Percentiles rank a stretch among this genome's conserved stretches.
Evolutionary conservation across 805 yeast genomes (phyloP).

Genomic region (Wickerhamiella slavikovae): DNA sequence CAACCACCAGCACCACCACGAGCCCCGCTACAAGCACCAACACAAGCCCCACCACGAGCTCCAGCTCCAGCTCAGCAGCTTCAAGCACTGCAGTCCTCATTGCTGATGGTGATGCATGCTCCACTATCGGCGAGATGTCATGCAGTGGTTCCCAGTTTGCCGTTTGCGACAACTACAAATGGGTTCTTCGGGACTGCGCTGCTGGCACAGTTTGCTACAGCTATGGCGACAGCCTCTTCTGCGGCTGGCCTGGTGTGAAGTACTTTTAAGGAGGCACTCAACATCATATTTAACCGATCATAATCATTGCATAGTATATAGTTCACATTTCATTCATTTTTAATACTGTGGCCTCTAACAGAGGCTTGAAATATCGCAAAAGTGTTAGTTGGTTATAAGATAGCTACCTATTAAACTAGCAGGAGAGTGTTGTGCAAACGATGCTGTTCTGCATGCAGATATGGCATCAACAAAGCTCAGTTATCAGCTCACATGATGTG

Average conservation of each 20-base stretch:
- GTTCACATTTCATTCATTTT: not conserved
- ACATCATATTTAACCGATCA: not conserved
- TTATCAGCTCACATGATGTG: slow-evolving; percentile 11
- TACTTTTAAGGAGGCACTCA: no score
- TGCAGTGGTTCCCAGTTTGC: slow-evolving; percentile 14
- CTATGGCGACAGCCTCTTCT: slow-evolving; percentile 9
- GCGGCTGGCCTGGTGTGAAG: slow-evolving; percentile 12
- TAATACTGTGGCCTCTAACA: slow-evolving; percentile 1
- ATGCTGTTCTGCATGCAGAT: no score
- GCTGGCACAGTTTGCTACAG: slow-evolving; percentile 14
- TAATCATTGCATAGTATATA: not conserved
- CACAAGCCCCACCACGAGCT: not conserved
- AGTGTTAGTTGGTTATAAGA: not conserved
- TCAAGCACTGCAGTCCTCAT: not conserved
- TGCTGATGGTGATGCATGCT: slow-evolving; percentile 10
- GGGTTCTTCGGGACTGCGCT: slow-evolving; percentile 16
- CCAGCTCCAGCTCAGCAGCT: not conserved
- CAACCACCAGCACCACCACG: not conserved
- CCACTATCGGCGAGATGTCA: slow-evolving; percentile 11
- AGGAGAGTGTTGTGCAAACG: no score
- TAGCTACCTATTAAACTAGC: no score
- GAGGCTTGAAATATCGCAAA: not conserved
- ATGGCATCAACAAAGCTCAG: no score
- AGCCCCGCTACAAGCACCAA: not conserved
- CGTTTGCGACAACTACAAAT: slow-evolving; percentile 12